These are phyloP conservation scores for Boletus subcaerulescens DNA, from an alignment of 768 basidiomycete genomes.

Conservation along the genomic window DNA sequence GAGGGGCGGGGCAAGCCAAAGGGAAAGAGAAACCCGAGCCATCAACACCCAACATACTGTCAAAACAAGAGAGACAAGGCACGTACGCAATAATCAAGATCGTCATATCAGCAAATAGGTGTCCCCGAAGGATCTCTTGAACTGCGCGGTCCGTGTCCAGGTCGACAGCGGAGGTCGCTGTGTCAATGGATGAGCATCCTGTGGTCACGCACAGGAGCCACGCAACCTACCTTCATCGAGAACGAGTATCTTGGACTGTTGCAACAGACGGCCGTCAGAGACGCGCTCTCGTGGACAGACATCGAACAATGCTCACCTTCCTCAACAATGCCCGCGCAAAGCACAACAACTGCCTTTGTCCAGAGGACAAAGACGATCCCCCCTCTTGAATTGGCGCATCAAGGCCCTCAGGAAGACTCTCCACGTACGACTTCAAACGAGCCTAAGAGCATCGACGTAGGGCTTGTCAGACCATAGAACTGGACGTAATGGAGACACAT, in stretches of 20 bases:
- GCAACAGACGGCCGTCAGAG: conserved; percentile 3
- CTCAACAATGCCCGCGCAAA: conserved; percentile 83
- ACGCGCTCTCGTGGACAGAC: neutral
- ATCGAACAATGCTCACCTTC: conserved; percentile 43
- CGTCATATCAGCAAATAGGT: conserved; percentile 73
- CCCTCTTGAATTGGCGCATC: conserved; percentile 76
- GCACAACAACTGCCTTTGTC: conserved; percentile 86
- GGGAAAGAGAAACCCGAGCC: neutral
- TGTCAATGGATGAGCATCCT: neutral
- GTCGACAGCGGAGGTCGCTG: conserved; percentile 88
- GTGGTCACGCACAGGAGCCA: neutral
- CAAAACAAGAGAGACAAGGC: neutral
- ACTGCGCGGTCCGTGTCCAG: conserved; percentile 87
- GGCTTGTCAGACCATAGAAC: neutral
- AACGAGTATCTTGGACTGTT: conserved; percentile 78
- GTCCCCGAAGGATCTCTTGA: conserved; percentile 82
- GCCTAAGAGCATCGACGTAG: conserved; percentile 36
- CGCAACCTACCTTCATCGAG: conserved; percentile 76
- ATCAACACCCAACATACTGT: neutral
- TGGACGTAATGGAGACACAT: neutral
- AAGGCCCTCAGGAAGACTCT: conserved; percentile 60
- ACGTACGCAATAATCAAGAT: conserved; percentile 85
- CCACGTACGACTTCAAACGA: conserved; percentile 66
- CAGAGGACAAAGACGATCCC: conserved; percentile 77
- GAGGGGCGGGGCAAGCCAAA: neutral